Evolutionary conservation across 2,329 filamentous ascomycete species (phyloP).

Genomic region (Monosporascus sp.): DNA sequence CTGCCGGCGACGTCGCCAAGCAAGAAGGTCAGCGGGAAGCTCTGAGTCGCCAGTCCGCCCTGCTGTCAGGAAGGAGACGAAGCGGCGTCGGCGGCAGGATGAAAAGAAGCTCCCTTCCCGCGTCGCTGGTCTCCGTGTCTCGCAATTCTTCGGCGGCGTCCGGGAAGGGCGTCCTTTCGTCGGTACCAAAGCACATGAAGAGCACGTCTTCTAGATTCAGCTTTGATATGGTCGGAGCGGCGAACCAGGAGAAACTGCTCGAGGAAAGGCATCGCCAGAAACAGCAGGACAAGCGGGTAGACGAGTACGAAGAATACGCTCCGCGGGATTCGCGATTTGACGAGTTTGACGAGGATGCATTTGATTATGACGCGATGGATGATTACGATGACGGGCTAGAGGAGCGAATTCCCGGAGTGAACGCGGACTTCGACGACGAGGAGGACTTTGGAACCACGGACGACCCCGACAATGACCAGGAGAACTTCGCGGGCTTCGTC

Average conservation of each 20-base stretch:
- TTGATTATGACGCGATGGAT: slow-evolving; percentile 61
- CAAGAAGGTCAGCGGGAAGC: slow-evolving; percentile 16
- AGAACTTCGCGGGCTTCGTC: slow-evolving; percentile 57
- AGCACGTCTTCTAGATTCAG: slow-evolving; percentile 77
- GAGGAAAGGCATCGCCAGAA: slow-evolving; percentile 69
- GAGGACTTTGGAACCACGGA: slow-evolving; percentile 31
- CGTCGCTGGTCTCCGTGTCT: slow-evolving; percentile 39
- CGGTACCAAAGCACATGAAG: slow-evolving; percentile 61
- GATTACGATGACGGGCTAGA: slow-evolving; percentile 62
- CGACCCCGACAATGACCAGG: slow-evolving; percentile 52
- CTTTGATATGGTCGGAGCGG: slow-evolving; percentile 72
- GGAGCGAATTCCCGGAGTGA: slow-evolving; percentile 59
- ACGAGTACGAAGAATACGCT: slow-evolving; percentile 26
- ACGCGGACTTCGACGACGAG: slow-evolving; percentile 43
- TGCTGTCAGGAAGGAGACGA: slow-evolving; percentile 1
- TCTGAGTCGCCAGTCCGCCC: slow-evolving; percentile 5
- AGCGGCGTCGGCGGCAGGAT: slow-evolving; percentile 11
- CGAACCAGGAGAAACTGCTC: slow-evolving; percentile 61
- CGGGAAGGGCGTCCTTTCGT: slow-evolving; percentile 39
- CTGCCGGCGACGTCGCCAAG: slow-evolving; percentile 18
- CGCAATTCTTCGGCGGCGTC: slow-evolving; percentile 49
- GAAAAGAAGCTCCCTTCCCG: slow-evolving; percentile 22
- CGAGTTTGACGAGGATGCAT: slow-evolving; percentile 57
- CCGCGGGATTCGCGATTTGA: slow-evolving; percentile 51
- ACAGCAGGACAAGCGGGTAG: slow-evolving; percentile 55